Evolutionary conservation across 2,329 filamentous ascomycete species (phyloP).

Genomic region (Venturia pyrina): DNA sequence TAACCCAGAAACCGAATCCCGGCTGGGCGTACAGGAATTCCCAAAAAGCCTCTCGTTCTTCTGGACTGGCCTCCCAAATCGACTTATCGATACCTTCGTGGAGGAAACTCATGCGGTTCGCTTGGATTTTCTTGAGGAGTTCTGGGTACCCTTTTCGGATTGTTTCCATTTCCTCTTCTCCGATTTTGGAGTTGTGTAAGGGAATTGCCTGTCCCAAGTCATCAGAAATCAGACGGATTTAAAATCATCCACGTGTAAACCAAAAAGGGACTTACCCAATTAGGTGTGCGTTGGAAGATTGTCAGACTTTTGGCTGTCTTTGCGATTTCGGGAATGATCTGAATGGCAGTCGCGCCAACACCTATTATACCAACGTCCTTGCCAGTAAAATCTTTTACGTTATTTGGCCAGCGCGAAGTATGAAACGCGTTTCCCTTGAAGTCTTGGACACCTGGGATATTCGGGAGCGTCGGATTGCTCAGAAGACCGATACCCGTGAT

Average conservation of each 20-base stretch:
- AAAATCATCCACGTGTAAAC: constrained; percentile 14
- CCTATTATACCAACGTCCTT: constrained; percentile 50
- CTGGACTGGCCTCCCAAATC: constrained; percentile 37
- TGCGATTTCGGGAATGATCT: constrained; percentile 48
- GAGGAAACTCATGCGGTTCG: constrained; percentile 20
- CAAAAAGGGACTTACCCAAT: constrained; percentile 40
- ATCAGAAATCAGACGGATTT: constrained; percentile 15
- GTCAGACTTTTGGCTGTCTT: constrained; percentile 40
- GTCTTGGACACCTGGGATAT: constrained; percentile 37
- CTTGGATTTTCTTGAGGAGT: constrained; percentile 15
- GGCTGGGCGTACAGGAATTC: constrained; percentile 4
- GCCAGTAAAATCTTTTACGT: constrained; percentile 29
- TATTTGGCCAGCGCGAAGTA: constrained; percentile 51
- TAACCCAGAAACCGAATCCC: constrained; percentile 10
- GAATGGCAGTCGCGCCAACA: constrained; percentile 40
- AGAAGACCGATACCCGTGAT: constrained; percentile 50
- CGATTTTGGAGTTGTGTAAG: constrained; percentile 7
- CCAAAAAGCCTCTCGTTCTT: constrained; percentile 24
- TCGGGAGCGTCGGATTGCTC: constrained; percentile 42
- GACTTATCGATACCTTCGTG: constrained; percentile 28
- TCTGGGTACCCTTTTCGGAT: constrained; percentile 36
- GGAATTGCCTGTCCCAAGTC: constrained; percentile 14
- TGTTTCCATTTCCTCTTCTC: constrained; percentile 39
- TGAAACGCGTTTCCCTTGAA: constrained; percentile 47
- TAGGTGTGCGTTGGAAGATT: constrained; percentile 48